These are phyloP conservation scores for Cymbidium sinense DNA, from an alignment of 106 monocot genomes.

Conservation along the genomic window DNA sequence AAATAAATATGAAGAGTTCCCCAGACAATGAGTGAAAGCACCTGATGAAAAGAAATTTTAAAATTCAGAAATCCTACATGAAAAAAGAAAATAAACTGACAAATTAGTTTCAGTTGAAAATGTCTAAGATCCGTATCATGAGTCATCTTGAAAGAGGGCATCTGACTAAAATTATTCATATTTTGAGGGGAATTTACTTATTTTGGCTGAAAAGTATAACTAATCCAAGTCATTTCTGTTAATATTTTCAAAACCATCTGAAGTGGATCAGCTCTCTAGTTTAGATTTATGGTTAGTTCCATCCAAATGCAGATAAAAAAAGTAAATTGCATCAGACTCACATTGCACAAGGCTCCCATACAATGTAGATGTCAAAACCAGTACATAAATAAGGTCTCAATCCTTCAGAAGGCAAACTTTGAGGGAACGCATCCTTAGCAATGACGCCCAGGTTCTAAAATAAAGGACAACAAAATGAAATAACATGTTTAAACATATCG, in stretches of 20 bases:
- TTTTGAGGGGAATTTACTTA: background rate
- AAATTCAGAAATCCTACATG: too few species aligned
- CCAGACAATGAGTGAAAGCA: too few species aligned
- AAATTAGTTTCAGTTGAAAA: background rate
- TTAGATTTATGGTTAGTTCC: background rate
- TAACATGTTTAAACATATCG: background rate
- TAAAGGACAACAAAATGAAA: conserved; percentile 3
- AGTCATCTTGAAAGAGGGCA: background rate
- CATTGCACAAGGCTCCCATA: conserved; percentile 91
- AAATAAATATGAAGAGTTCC: too few species aligned
- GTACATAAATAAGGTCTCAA: conserved; percentile 80
- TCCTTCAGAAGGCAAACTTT: conserved; percentile 33
- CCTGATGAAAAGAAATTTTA: background rate
- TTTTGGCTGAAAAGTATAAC: background rate
- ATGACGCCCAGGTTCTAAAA: conserved; percentile 18
- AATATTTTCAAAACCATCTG: background rate
- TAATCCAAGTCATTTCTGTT: background rate
- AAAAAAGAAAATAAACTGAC: background rate
- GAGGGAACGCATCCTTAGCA: conserved; percentile 1
- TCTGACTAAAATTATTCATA: background rate
- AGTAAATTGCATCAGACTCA: conserved; percentile 32
- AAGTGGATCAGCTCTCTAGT: background rate
- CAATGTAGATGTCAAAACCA: conserved; percentile 83
- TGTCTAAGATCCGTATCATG: background rate
- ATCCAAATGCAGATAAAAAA: background rate